A percentile compares a stretch with the other conserved stretches of the same genome.
phyloP scores from a whole-genome alignment of 2,329 filamentous ascomycete species.

The Cordyceps cicadae region DNA sequence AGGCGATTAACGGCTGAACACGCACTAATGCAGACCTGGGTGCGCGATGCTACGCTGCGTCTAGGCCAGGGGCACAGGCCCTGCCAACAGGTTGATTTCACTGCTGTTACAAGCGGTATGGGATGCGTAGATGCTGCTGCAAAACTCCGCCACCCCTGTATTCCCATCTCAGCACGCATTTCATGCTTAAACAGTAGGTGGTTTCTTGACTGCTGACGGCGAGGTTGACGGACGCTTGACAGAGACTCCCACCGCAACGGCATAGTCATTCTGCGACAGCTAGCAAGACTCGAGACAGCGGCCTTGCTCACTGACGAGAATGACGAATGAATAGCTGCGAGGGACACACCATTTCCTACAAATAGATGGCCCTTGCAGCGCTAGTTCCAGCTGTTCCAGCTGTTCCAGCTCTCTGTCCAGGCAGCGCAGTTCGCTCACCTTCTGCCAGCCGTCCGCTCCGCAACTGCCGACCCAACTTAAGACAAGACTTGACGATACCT shows the following conservation, averaged over 20 bases:
- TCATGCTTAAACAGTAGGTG: too few relatives aligned
- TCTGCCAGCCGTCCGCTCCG: background rate
- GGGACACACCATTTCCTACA: background rate
- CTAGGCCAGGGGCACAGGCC: background rate
- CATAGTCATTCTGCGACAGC: background rate
- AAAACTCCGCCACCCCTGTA: background rate
- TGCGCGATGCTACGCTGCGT: constrained; percentile 2
- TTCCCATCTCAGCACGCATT: background rate
- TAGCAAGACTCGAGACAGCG: background rate
- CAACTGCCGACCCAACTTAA: background rate
- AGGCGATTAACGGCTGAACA: constrained; percentile 2
- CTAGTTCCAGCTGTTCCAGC: background rate
- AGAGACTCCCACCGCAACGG: background rate
- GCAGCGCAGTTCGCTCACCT: background rate
- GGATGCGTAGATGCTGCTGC: background rate
- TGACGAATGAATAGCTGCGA: background rate
- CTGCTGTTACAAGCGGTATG: background rate
- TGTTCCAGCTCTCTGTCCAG: background rate
- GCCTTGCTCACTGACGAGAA: background rate
- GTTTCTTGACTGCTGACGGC: background rate
- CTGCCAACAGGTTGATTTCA: background rate
- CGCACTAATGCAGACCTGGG: constrained; percentile 1
- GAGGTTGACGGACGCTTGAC: background rate
- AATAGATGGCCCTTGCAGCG: background rate
- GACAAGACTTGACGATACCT: background rate